Conservation (phyloP, 164 flowering plant genomes). For the Pachysandra terminalis region DNA sequence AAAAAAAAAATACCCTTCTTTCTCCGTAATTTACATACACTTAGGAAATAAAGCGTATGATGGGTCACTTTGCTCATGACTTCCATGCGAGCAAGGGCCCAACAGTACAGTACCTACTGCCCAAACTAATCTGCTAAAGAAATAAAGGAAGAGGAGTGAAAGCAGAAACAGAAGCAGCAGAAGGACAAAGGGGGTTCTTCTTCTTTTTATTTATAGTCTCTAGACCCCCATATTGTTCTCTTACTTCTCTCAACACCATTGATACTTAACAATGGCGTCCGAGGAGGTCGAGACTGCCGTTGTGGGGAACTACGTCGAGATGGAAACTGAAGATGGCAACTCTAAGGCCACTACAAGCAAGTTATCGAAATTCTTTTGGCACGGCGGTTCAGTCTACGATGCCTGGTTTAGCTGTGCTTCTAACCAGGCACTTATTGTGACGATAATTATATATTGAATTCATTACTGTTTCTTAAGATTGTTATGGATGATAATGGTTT, state of each 20-base stretch:
- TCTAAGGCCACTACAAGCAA: conserved; percentile 8
- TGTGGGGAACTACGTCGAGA: conserved; percentile 33
- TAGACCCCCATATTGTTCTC: too few relatives aligned
- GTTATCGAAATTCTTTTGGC: conserved; percentile 42
- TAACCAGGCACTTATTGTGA: conserved; percentile 42
- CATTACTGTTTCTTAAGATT: neutral
- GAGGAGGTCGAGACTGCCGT: conserved; percentile 34
- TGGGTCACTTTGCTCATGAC: conserved; percentile 32
- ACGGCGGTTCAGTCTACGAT: conserved; percentile 77
- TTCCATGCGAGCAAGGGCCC: conserved; percentile 17
- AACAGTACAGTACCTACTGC: too few relatives aligned
- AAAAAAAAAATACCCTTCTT: too few relatives aligned
- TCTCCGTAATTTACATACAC: too few relatives aligned
- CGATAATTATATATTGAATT: neutral
- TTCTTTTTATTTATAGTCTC: too few relatives aligned
- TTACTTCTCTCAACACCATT: neutral
- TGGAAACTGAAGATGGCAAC: conserved; percentile 23
- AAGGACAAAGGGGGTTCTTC: too few relatives aligned
- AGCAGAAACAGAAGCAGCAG: neutral
- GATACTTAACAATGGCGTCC: conserved; percentile 20
- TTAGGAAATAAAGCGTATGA: neutral
- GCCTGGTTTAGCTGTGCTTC: conserved; percentile 85
- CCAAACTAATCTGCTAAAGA: neutral
- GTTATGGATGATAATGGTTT: neutral
- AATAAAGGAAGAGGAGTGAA: neutral